These are phyloP conservation scores for Paramyrothecium roridum DNA, from an alignment of 2,329 filamentous ascomycete species.

Conservation along the genomic window DNA sequence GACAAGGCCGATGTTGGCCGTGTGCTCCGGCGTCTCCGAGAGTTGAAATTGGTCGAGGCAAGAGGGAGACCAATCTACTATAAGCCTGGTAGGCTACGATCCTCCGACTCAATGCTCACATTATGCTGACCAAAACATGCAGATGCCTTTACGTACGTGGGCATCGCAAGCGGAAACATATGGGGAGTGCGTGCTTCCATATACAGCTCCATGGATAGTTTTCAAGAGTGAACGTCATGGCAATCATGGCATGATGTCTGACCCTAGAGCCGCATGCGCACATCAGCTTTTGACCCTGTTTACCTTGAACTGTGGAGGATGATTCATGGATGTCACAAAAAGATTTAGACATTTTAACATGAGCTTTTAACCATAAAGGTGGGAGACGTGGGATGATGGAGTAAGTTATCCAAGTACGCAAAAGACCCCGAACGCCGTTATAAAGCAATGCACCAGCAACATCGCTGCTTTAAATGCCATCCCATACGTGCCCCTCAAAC, in stretches of 20 bases:
- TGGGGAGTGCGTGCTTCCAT: slow-evolving; percentile 61
- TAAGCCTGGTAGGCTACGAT: slow-evolving; percentile 60
- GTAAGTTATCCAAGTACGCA: not conserved
- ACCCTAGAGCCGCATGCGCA: no score
- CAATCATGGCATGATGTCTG: no score
- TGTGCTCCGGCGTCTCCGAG: slow-evolving; percentile 60
- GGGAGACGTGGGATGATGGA: no score
- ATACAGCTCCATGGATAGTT: slow-evolving; percentile 44
- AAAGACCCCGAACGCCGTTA: not conserved
- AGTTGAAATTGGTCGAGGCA: slow-evolving; percentile 56
- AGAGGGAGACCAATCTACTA: slow-evolving; percentile 64
- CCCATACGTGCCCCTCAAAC: not conserved
- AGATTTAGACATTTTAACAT: no score
- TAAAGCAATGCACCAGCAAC: not conserved
- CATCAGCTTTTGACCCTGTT: no score
- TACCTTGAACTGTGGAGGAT: no score
- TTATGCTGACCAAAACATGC: not conserved
- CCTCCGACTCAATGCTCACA: not conserved
- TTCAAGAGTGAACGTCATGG: slow-evolving; percentile 11
- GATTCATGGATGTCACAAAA: no score
- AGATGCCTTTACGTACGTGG: slow-evolving; percentile 69
- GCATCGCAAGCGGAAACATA: slow-evolving; percentile 56
- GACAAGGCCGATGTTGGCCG: slow-evolving; percentile 66
- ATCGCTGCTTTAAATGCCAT: not conserved
- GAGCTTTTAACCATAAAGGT: no score